Percentiles rank a stretch among this genome's conserved stretches.
phyloP scores from a whole-genome alignment of 176 grass and related monocot species.

The Sorghum bicolor region DNA sequence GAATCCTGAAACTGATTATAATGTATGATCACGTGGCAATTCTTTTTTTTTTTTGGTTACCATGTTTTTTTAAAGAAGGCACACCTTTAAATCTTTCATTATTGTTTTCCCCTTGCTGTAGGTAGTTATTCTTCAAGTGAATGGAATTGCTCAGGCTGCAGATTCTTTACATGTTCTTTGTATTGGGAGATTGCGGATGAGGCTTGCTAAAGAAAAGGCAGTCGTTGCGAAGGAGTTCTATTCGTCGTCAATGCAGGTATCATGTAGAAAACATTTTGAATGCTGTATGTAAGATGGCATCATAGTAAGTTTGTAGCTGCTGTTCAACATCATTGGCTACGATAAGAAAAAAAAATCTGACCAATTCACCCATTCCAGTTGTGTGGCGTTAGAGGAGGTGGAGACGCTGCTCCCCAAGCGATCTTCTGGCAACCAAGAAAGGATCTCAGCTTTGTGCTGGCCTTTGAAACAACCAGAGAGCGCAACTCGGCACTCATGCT shows the following conservation, averaged over 20 bases:
- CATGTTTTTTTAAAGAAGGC: not conserved
- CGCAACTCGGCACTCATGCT: slow-evolving; percentile 77
- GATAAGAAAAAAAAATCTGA: not conserved
- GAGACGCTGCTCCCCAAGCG: slow-evolving; percentile 48
- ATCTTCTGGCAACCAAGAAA: slow-evolving; percentile 69
- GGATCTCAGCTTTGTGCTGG: slow-evolving; percentile 62
- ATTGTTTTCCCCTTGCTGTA: slow-evolving; percentile 1
- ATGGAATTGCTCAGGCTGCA: slow-evolving; percentile 47
- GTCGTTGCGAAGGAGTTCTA: slow-evolving; percentile 66
- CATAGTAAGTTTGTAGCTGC: not conserved
- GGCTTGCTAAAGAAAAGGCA: slow-evolving; percentile 52
- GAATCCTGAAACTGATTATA: slow-evolving; percentile 72
- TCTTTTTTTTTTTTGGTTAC: not conserved
- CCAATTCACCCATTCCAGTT: slow-evolving; percentile 28
- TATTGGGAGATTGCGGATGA: slow-evolving; percentile 66
- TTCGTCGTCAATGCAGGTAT: slow-evolving; percentile 67
- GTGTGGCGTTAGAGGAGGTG: slow-evolving; percentile 71
- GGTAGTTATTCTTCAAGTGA: slow-evolving; percentile 64
- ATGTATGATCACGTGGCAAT: slow-evolving; percentile 39
- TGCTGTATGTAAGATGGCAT: not conserved
- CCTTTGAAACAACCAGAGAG: slow-evolving; percentile 68
- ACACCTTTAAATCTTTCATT: not conserved
- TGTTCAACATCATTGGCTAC: not conserved
- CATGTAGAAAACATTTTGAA: not conserved
- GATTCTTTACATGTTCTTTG: slow-evolving; percentile 55